Evolutionary conservation across 2,329 filamentous ascomycete genomes (phyloP).

Genomic region (Epichloe sibirici): DNA sequence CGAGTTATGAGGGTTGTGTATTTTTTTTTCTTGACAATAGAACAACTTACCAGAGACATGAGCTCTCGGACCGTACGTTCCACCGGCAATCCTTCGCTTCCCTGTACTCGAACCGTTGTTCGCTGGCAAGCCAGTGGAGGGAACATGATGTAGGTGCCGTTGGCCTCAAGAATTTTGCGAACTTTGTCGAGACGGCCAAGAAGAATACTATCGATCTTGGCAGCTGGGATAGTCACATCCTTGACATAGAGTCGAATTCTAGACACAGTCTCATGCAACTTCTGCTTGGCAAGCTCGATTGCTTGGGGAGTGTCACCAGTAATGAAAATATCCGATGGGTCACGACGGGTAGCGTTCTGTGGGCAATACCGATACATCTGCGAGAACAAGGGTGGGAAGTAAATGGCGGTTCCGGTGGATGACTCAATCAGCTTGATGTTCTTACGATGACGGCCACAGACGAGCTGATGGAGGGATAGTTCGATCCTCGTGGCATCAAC

Average conservation of each 20-base stretch:
- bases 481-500: conserved; percentile 77
- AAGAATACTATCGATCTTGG: conserved; percentile 90
- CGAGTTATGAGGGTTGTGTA: not conserved
- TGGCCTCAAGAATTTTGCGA: conserved; percentile 92
- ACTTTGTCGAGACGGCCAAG: conserved; percentile 90
- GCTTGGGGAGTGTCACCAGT: conserved; percentile 78
- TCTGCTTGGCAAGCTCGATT: conserved; percentile 81
- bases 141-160: conserved; percentile 89
- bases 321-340: conserved; percentile 86
- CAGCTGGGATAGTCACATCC: conserved; percentile 76
- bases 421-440: conserved; percentile 98
- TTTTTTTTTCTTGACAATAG: not conserved
- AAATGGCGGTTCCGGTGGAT: conserved; percentile 89
- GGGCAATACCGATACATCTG: conserved; percentile 85
- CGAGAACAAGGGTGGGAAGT: conserved; percentile 91
- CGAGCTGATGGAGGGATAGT: conserved; percentile 75
- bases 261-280: conserved; percentile 73
- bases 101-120: conserved; percentile 79
- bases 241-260: conserved; percentile 80
- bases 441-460: conserved; percentile 87
- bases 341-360: conserved; percentile 65
- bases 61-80: conserved; percentile 92
- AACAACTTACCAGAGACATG: conserved; percentile 67
- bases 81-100: conserved; percentile 83
- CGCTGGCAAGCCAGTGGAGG: conserved; percentile 78